Base-by-base conservation (phyloP, 148 eudicot species). In the Gaultheria prostrata region DNA sequence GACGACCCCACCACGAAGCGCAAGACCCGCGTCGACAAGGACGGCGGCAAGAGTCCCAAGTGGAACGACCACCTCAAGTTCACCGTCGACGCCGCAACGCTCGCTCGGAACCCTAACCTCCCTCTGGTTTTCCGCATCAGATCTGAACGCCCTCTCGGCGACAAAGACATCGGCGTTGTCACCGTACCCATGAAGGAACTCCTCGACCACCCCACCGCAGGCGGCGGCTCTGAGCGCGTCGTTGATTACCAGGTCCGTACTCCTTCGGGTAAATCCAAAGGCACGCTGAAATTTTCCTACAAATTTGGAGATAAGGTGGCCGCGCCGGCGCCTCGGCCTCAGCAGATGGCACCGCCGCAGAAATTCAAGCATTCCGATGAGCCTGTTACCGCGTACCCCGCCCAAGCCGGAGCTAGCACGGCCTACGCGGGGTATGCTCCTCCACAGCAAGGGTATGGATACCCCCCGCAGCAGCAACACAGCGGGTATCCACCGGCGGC, bases 111-210 rank as follows among this genome's bases (percentile, higher is more conserved):
- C 49, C 89, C 86, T 8, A 59, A 89, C 28, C 85, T 91, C 15
- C 84, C 89, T 32, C 85, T 94, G 24, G 82, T 86, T 30, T 86
- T 94, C 45, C 88, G 87, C 50, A 82, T 94, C 82, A 89, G 83
- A 86, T 89, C 93, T 0, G 84, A 88, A 18, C 83, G 91, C 20
- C 77, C 91, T 18, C 80, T 94, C 18, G 91, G 94, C 1, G 94
- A 94, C 82, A 92, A 86, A 57, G 93, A 89, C 46, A 69, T 91
- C 26, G 98, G 98, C 33, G 86, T 90, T 75, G 98, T 93, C 32
- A 82, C 86, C 79, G 88, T 94, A 30, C 90, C 92, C 2, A 61
- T 94, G 1, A 86, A 89, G 56, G 93, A 92, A 13, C 91, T 92
- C 4, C 83, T 83, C 51, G 86, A 81, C 24, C 4, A 24, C 26